Conservation (phyloP, 176 grass and related monocot genomes). For the Themeda triandra region DNA sequence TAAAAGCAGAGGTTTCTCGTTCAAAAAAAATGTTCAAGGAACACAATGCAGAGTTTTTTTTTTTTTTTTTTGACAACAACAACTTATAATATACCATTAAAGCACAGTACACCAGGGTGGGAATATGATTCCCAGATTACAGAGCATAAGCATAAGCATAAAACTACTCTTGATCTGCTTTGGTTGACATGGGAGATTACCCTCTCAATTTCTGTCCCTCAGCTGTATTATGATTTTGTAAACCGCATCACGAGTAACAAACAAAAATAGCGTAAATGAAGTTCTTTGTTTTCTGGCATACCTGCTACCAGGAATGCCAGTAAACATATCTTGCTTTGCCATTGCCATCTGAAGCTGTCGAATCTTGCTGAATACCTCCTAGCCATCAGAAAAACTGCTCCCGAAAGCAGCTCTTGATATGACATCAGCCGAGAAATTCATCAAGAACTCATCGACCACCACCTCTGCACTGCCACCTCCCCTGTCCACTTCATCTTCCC, state of each 20-base stretch:
- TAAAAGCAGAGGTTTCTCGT: too few relatives aligned
- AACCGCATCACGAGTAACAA: not conserved
- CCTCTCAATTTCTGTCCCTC: not conserved
- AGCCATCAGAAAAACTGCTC: conserved; percentile 54
- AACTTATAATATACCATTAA: too few relatives aligned
- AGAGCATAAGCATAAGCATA: too few relatives aligned
- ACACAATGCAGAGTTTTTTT: not conserved
- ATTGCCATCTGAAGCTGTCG: conserved; percentile 57
- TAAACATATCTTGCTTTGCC: conserved; percentile 47
- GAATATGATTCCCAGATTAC: too few relatives aligned
- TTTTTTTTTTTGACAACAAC: too few relatives aligned
- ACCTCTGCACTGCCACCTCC: conserved; percentile 55
- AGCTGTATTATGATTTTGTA: not conserved
- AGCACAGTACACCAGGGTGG: too few relatives aligned
- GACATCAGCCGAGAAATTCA: conserved; percentile 74
- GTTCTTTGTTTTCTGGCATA: conserved; percentile 9
- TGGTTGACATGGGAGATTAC: too few relatives aligned
- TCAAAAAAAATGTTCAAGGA: not conserved
- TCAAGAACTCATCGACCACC: conserved; percentile 63
- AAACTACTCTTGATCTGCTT: too few relatives aligned
- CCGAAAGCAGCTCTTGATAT: conserved; percentile 79
- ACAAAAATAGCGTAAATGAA: not conserved
- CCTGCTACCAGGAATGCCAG: conserved; percentile 54
- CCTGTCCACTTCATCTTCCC: conserved; percentile 45
- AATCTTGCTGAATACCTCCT: conserved; percentile 70